Evolutionary conservation across 148 eudicot genomes (phyloP), one percentile per base, ranked within the genome.

Genomic region (Dianthus caryophyllus): DNA sequence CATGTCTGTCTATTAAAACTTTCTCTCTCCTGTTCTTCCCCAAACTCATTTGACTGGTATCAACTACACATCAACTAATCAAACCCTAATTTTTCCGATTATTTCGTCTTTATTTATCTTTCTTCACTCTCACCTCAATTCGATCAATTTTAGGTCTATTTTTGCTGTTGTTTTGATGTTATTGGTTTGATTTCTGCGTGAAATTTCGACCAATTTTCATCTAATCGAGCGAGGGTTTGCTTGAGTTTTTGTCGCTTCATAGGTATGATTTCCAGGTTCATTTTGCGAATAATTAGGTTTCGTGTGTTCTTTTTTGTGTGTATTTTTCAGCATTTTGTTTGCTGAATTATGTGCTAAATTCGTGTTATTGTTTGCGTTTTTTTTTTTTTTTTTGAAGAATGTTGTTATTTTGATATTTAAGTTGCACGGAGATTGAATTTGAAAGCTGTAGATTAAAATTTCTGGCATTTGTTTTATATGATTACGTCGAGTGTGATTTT

Each of bases 81-180:
- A 66, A 66, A 25, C 70, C 70, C 70, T 52, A 52, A 51, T 66
- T 51, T 22, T 20, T 41, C 6, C 25, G 9, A 18, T 27, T 3
- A 14, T 39, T 21, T n/a, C 39, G 25, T 20, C 18, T 12, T 33
- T 12, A 11, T 33, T 4, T 20, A 13, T 0, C 4, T 2, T 9
- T 16, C 2, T 29, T 29, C 29, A 18, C 21, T 31, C 44, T 6
- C 38, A 2, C 38, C 38, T 33, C n/a, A n/a, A n/a, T n/a, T n/a
- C n/a, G n/a, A n/a, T n/a, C n/a, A n/a, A 41, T 6, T 41, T 41
- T 41, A 41, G 44, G 44, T 41, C 44, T 41, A 41, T 2, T 11
- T 51, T 53, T 53, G 26, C 57, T 21, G 27, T 12, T 53, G 9
- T 24, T 53, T 21, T 53, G 20, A 17, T 5, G 14, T 47, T 6